phyloP scores from a whole-genome alignment of 768 basidiomycete species.

The Sistotremastrum suecicum region DNA sequence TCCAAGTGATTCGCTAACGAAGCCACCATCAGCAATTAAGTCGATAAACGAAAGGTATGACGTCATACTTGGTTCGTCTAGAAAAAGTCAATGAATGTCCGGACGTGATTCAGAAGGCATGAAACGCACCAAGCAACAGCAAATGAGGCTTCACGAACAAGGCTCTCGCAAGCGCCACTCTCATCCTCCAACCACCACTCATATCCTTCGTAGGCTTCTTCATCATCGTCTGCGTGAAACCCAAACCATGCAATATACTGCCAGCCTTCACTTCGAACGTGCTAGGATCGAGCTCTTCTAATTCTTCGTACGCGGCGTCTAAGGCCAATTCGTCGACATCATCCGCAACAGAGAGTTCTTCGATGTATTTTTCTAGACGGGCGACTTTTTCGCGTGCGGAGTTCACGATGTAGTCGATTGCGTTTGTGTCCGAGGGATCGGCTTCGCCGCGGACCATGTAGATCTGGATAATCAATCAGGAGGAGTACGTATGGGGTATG shows the following conservation, averaged over 20 bases:
- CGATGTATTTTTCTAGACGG: constrained; percentile 82
- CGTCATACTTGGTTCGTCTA: neutral
- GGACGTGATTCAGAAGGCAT: no score
- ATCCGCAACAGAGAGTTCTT: constrained; percentile 84
- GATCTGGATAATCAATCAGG: constrained; percentile 27
- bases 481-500: neutral
- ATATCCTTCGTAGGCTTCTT: constrained; percentile 94
- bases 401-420: constrained; percentile 91
- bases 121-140: constrained; percentile 74
- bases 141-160: constrained; percentile 95
- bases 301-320: constrained; percentile 84
- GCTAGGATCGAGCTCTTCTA: constrained; percentile 90
- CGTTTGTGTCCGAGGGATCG: constrained; percentile 89
- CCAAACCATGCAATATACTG: constrained; percentile 94
- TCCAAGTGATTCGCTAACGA: constrained; percentile 66
- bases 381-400: constrained; percentile 91
- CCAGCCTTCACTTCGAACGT: constrained; percentile 96
- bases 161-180: constrained; percentile 90
- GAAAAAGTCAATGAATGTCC: neutral
- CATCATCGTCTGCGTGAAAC: constrained; percentile 88
- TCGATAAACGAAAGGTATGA: no score
- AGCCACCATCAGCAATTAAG: no score
- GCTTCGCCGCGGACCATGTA: constrained; percentile 95
- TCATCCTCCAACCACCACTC: constrained; percentile 99
- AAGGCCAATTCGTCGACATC: constrained; percentile 79